Evolutionary conservation across 2,329 filamentous ascomycete species (phyloP).

Genomic region (Penicillium brasilianum): DNA sequence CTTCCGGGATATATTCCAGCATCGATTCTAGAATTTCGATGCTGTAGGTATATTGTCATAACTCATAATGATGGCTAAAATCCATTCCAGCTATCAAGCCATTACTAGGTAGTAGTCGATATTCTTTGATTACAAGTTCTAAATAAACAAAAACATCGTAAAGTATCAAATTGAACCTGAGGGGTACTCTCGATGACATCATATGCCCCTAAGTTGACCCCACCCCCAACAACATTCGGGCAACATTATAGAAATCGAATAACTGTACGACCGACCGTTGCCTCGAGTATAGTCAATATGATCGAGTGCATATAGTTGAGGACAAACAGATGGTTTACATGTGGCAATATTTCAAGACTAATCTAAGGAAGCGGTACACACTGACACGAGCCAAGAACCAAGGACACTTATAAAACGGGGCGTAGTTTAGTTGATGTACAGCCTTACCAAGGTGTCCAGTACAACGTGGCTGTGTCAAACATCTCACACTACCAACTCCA

Average conservation of each 20-base stretch:
- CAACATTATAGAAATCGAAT: neutral
- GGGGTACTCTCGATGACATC: neutral
- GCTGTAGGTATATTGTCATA: too few relatives aligned
- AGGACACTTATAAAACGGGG: neutral
- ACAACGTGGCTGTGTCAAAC: slow-evolving; percentile 2
- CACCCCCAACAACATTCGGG: neutral
- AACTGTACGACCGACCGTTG: neutral
- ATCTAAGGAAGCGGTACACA: neutral
- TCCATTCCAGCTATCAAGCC: too few relatives aligned
- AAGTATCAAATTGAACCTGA: neutral
- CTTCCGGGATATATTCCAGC: too few relatives aligned
- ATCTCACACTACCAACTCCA: neutral
- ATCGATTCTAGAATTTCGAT: too few relatives aligned
- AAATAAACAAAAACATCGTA: neutral
- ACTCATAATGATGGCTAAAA: too few relatives aligned
- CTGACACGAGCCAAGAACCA: neutral
- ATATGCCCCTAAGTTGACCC: neutral
- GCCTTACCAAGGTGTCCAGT: neutral
- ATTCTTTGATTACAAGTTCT: too few relatives aligned
- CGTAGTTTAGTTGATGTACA: neutral
- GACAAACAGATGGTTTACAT: neutral
- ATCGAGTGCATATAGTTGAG: neutral
- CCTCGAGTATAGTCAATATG: neutral
- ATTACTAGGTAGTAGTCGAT: too few relatives aligned
- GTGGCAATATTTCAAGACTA: neutral